Evolutionary conservation across 495 filamentous ascomycete species (phyloP).

Genomic region (Wilcoxina mikolae): DNA sequence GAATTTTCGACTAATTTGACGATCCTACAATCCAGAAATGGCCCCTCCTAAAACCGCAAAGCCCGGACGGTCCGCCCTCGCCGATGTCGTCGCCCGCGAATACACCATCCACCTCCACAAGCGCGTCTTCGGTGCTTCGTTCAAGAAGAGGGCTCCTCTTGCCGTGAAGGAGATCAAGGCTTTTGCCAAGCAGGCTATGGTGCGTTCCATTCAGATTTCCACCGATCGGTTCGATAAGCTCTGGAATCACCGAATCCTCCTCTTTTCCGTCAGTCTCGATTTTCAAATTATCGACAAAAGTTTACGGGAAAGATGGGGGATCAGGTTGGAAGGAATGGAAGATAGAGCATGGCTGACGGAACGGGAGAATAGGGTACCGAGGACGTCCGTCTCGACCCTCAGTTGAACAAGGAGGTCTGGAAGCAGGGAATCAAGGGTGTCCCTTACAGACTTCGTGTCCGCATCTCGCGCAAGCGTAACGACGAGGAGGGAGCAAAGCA

Average conservation of each 20-base stretch:
- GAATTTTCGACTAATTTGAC: conserved; percentile 5
- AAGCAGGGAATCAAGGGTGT: conserved; percentile 97
- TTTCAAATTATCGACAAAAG: background rate
- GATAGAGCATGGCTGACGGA: conserved; percentile 20
- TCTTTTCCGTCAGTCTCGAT: background rate
- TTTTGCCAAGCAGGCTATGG: conserved; percentile 89
- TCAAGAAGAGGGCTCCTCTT: conserved; percentile 98
- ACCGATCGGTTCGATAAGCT: background rate
- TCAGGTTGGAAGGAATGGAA: background rate
- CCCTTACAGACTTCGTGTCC: conserved; percentile 85
- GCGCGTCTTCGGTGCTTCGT: conserved; percentile 89
- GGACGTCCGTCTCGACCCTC: conserved; percentile 94
- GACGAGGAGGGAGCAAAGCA: conserved; percentile 98
- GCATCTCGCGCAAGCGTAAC: conserved; percentile 98
- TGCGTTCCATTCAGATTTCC: conserved; percentile 36
- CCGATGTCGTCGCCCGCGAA: conserved; percentile 96
- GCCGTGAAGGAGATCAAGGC: conserved; percentile 98
- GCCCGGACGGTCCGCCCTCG: conserved; percentile 77
- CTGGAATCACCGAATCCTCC: background rate
- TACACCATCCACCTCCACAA: conserved; percentile 99
- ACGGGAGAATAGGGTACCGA: conserved; percentile 58
- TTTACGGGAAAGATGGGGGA: conserved; percentile 1
- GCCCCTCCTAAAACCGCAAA: conserved; percentile 58
- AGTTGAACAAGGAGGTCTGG: conserved; percentile 99
- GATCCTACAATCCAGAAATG: conserved; percentile 44